Conservation (phyloP, 2,329 filamentous ascomycete species). For the Penicillium sclerotigenum region DNA sequence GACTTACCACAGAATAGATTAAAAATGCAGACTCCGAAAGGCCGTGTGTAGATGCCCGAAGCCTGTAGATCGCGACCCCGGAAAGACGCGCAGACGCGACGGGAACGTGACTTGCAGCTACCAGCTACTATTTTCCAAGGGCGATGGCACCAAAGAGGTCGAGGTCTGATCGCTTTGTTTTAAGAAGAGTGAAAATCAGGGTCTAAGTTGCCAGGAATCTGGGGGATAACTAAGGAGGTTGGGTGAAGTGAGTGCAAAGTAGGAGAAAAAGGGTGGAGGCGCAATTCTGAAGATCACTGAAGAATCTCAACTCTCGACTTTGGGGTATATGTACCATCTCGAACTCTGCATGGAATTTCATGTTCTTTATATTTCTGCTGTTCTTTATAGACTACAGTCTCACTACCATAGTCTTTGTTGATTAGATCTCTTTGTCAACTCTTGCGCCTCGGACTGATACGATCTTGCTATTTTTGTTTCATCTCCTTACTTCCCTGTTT, state of each 20-base stretch:
- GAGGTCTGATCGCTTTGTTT: neutral
- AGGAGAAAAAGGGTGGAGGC: conserved; percentile 8
- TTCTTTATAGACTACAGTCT: conserved; percentile 1
- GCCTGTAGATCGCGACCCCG: conserved; percentile 17
- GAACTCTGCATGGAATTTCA: neutral
- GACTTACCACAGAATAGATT: neutral
- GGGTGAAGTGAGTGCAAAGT: conserved; percentile 7
- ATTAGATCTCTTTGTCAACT: conserved; percentile 1
- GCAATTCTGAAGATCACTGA: conserved; percentile 5
- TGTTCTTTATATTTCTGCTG: conserved; percentile 1
- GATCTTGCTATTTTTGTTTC: conserved; percentile 7
- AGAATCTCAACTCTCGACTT: conserved; percentile 7
- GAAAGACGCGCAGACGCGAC: conserved; percentile 27
- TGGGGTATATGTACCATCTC: neutral
- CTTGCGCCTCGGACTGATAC: conserved; percentile 1
- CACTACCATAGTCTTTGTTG: conserved; percentile 6
- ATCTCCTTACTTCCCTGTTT: neutral
- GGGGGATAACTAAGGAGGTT: neutral
- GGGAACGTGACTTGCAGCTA: conserved; percentile 20
- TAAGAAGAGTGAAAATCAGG: neutral
- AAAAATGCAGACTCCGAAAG: neutral
- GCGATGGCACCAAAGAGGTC: neutral
- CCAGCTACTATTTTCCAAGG: neutral
- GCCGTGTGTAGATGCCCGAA: neutral
- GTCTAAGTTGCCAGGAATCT: neutral